Percentiles rank a stretch among this genome's conserved stretches.
Conservation (phyloP, 1,139 yeast species). For the Saccharomyces hybrid region DNA sequence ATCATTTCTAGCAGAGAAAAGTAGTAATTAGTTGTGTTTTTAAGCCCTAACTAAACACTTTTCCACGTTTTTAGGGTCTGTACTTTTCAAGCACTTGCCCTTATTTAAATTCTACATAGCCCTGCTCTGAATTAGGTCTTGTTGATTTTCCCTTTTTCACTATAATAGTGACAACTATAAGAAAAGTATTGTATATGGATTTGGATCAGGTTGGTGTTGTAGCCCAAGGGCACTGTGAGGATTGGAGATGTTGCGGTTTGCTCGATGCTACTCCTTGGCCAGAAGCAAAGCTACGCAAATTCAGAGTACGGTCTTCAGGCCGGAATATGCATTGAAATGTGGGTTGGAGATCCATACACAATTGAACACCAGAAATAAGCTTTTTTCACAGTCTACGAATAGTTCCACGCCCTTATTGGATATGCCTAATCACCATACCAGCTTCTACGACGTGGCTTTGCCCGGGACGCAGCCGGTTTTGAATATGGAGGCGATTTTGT, state of each 20-base stretch:
- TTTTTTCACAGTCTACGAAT: slow-evolving; percentile 58
- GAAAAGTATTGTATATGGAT: no score
- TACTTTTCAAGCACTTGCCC: no score
- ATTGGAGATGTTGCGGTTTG: background rate
- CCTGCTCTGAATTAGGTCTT: no score
- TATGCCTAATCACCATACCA: slow-evolving; percentile 60
- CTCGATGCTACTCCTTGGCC: background rate
- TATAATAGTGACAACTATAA: no score
- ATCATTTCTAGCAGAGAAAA: no score
- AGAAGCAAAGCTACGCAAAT: background rate
- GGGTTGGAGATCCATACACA: slow-evolving; percentile 95
- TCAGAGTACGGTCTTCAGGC: background rate
- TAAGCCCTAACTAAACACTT: no score
- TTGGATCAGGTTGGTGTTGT: background rate
- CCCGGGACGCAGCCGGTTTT: slow-evolving; percentile 91
- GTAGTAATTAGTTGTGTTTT: no score
- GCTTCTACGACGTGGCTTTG: slow-evolving; percentile 75
- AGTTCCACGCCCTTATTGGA: slow-evolving; percentile 37
- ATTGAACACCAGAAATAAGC: slow-evolving; percentile 60
- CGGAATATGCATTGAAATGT: slow-evolving; percentile 48
- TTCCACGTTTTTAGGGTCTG: no score
- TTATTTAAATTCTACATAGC: no score
- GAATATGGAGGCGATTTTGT: slow-evolving; percentile 65
- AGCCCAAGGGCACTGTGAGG: no score
- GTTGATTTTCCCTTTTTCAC: no score